Percentiles rank a stretch among this genome's conserved stretches.
Evolutionary conservation across 257 asterid species (phyloP).

Genomic region (Scutellaria baicalensis): DNA sequence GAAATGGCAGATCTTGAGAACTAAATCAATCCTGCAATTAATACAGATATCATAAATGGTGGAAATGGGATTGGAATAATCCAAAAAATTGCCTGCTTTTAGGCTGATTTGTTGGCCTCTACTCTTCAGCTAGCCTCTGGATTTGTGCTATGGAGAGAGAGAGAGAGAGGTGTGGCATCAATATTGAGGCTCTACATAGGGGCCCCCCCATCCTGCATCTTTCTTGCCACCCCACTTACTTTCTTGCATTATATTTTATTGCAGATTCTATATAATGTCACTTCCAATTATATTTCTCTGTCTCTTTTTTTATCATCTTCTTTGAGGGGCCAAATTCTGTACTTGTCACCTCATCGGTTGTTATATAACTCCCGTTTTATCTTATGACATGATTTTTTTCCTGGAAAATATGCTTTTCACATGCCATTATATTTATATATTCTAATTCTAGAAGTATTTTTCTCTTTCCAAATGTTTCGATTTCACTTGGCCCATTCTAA

Average conservation of each 20-base stretch:
- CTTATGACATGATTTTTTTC: too few species aligned
- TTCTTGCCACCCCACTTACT: conserved; percentile 15
- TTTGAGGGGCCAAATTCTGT: conserved; percentile 4
- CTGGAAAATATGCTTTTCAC: too few species aligned
- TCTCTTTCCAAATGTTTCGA: too few species aligned
- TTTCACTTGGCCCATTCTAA: too few species aligned
- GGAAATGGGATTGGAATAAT: conserved; percentile 15
- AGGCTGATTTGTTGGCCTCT: conserved; percentile 2
- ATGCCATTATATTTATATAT: too few species aligned
- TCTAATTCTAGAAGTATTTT: too few species aligned
- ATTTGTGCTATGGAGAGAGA: too few species aligned
- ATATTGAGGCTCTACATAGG: conserved; percentile 9
- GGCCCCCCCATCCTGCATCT: conserved; percentile 21
- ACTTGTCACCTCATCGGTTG: background rate
- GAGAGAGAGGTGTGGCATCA: conserved; percentile 2
- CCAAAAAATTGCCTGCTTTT: conserved; percentile 20
- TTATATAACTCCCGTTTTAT: too few species aligned
- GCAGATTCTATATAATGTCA: conserved; percentile 19
- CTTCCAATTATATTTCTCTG: conserved; percentile 12
- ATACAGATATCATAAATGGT: conserved; percentile 25
- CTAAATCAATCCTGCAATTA: conserved; percentile 4
- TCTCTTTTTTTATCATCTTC: background rate
- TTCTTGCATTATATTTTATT: conserved; percentile 10
- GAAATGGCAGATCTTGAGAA: conserved; percentile 25
- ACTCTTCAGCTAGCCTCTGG: background rate